These are phyloP conservation scores for Colletotrichum spaethianum DNA, from an alignment of 2,329 filamentous ascomycete genomes.

Conservation along the genomic window DNA sequence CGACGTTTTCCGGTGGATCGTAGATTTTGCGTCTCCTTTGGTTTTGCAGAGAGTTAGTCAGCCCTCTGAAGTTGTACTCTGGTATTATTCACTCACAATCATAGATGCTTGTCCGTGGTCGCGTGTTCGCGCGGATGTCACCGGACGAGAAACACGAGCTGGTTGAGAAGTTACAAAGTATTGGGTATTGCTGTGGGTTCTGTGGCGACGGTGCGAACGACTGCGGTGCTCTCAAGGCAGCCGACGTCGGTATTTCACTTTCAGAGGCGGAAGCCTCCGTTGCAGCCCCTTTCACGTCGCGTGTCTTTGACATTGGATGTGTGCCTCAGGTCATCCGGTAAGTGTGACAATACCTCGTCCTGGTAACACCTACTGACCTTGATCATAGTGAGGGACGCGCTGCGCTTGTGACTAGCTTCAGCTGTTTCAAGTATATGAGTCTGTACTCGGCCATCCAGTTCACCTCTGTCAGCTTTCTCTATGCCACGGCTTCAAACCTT, in stretches of 20 bases:
- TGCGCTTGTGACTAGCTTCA: constrained; percentile 97
- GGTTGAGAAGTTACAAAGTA: constrained; percentile 95
- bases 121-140: constrained; percentile 98
- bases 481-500: constrained; percentile 92
- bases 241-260: constrained; percentile 96
- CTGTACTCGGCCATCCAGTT: constrained; percentile 99
- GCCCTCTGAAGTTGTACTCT: not conserved
- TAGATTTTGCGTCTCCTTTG: constrained; percentile 89
- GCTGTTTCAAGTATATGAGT: constrained; percentile 99
- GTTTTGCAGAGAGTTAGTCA: constrained; percentile 77
- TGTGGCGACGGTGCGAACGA: constrained; percentile 98
- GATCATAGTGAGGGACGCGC: constrained; percentile 84
- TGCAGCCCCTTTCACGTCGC: constrained; percentile 96
- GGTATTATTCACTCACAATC: not conserved
- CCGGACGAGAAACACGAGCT: constrained; percentile 98
- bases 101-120: constrained; percentile 90
- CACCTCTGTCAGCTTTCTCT: constrained; percentile 95
- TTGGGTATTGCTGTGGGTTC: constrained; percentile 96
- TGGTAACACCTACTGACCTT: not conserved
- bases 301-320: constrained; percentile 96
- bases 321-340: constrained; percentile 91
- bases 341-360: constrained; percentile 44
- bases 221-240: constrained; percentile 95
- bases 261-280: constrained; percentile 98
- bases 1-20: constrained; percentile 96